These are phyloP conservation scores for Neurospora pannonica DNA, from an alignment of 495 filamentous ascomycete genomes.

Conservation along the genomic window DNA sequence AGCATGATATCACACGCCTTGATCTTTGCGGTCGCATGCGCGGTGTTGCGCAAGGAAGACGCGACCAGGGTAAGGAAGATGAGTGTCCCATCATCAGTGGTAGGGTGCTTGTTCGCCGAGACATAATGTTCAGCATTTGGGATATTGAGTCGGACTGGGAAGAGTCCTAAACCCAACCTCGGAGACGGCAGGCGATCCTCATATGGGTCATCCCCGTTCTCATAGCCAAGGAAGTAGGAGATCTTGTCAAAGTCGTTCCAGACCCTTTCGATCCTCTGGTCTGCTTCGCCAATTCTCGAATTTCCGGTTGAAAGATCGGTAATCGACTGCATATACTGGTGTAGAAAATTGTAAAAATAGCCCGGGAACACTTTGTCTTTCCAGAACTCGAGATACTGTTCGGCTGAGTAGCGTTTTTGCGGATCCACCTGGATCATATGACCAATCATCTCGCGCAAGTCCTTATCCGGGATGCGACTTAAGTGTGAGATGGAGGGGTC, in stretches of 20 bases:
- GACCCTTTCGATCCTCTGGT: constrained; percentile 87
- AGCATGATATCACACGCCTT: constrained; percentile 89
- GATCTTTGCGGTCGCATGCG: constrained; percentile 74
- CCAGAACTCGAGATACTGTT: constrained; percentile 91
- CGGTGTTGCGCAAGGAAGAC: constrained; percentile 79
- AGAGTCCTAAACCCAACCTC: constrained; percentile 40
- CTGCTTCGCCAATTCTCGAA: constrained; percentile 56
- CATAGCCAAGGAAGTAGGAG: constrained; percentile 78
- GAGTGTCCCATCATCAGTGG: constrained; percentile 79
- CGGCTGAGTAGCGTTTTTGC: constrained; percentile 82
- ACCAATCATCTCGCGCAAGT: constrained; percentile 75
- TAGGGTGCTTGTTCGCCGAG: constrained; percentile 31
- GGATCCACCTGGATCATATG: constrained; percentile 96
- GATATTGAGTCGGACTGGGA: constrained; percentile 79
- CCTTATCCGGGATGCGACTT: constrained; percentile 76
- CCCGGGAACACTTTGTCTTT: constrained; percentile 84
- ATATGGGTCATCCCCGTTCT: constrained; percentile 30
- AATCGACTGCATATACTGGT: constrained; percentile 93
- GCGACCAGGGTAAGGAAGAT: constrained; percentile 86
- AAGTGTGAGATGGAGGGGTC: constrained; percentile 73
- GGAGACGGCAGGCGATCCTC: constrained; percentile 26
- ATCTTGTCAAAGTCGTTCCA: constrained; percentile 97
- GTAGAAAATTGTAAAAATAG: constrained; percentile 94
- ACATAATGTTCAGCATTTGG: constrained; percentile 68
- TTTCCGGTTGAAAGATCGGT: constrained; percentile 87